phyloP scores from a whole-genome alignment of 192 early-diverging fungal genomes.

The Entomortierella parvispora region DNA sequence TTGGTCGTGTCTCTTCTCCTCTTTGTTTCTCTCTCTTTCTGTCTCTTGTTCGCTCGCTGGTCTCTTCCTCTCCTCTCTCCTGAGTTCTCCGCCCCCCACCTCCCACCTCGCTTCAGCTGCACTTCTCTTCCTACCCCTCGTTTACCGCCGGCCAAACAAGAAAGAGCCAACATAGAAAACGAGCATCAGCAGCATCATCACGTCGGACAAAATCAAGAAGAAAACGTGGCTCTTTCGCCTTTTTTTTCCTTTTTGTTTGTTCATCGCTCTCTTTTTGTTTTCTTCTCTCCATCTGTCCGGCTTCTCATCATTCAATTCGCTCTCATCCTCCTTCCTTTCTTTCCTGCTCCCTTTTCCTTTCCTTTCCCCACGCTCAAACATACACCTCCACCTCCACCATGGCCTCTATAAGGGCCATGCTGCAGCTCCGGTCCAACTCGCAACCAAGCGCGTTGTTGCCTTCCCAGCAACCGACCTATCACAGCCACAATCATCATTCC shows the following conservation, averaged over 20 bases:
- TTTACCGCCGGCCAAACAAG: too few species aligned
- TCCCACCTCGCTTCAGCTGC: not conserved
- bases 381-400: slow-evolving; percentile 2
- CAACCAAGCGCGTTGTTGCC: slow-evolving; percentile 1
- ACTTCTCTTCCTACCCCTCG: too few species aligned
- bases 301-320: not conserved
- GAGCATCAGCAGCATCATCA: too few species aligned
- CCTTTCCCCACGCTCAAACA: not conserved
- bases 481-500: too few species aligned
- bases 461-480: not conserved
- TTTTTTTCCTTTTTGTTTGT: not conserved
- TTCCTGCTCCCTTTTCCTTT: not conserved
- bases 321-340: not conserved
- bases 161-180: too few species aligned
- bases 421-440: slow-evolving; percentile 15
- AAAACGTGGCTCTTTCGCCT: not conserved
- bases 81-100: too few species aligned
- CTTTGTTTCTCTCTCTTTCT: not conserved
- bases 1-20: not conserved
- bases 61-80: not conserved
- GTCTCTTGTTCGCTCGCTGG: too few species aligned
- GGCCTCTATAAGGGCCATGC: slow-evolving; percentile 33
- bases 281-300: not conserved
- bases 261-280: not conserved
- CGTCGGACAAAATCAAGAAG: too few species aligned